Evolutionary conservation across 1,284 basidiomycete species (phyloP).

Genomic region (Trametes pubescens): DNA sequence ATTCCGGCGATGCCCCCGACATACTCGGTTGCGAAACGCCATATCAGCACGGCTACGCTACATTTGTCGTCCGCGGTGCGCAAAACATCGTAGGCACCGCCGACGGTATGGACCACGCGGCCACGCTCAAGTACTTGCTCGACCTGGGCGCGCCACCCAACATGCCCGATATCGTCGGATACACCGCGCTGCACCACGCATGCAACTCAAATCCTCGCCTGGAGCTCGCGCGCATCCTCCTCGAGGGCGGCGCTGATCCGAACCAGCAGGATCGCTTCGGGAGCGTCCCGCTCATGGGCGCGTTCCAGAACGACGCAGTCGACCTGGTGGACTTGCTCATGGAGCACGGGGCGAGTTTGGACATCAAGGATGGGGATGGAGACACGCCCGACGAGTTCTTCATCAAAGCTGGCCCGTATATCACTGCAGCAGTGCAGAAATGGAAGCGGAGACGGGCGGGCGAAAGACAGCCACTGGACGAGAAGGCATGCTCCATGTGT

Average conservation of each 20-base stretch:
- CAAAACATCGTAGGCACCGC: slow-evolving; percentile 43
- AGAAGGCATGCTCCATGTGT: slow-evolving; percentile 53
- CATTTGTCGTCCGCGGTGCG: slow-evolving; percentile 53
- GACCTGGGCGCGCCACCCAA: slow-evolving; percentile 13
- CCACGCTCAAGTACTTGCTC: slow-evolving; percentile 12
- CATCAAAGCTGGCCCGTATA: slow-evolving; percentile 50
- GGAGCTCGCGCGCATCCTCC: slow-evolving; percentile 13
- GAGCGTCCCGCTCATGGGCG: slow-evolving; percentile 15
- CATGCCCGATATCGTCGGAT: slow-evolving; percentile 17
- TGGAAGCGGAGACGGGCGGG: slow-evolving; percentile 58
- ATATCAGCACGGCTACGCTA: slow-evolving; percentile 55
- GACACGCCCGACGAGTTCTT: slow-evolving; percentile 44
- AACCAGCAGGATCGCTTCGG: slow-evolving; percentile 18
- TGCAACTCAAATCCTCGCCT: slow-evolving; percentile 2
- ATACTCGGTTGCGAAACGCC: slow-evolving; percentile 54
- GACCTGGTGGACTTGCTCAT: slow-evolving; percentile 43
- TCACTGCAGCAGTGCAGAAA: slow-evolving; percentile 55
- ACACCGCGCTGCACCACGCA: slow-evolving; percentile 20
- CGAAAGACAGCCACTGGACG: slow-evolving; percentile 49
- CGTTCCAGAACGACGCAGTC: slow-evolving; percentile 15
- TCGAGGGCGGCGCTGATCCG: slow-evolving; percentile 13
- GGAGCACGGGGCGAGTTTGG: slow-evolving; percentile 56
- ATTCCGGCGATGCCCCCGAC: slow-evolving; percentile 50
- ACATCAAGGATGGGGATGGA: slow-evolving; percentile 56
- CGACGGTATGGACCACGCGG: slow-evolving; percentile 3